These are phyloP conservation scores for Trichophaea hybrida DNA, from an alignment of 2,329 filamentous ascomycete species.

Conservation along the genomic window DNA sequence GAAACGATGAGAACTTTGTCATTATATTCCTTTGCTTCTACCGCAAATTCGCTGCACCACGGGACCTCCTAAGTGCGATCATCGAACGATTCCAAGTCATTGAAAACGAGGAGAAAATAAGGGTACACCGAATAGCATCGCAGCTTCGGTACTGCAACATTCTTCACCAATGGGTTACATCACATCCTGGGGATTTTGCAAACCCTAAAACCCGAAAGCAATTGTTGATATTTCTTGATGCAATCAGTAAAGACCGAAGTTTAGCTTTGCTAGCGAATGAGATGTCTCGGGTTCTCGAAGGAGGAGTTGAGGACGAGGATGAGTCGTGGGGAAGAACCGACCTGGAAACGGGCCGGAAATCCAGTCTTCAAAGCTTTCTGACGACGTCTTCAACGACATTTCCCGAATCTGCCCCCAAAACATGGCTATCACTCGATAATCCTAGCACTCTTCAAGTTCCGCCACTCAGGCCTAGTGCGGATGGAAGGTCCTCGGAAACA, in stretches of 20 bases:
- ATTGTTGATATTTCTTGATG: constrained; percentile 59
- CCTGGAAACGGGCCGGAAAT: constrained; percentile 37
- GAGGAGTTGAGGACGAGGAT: constrained; percentile 74
- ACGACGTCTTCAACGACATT: constrained; percentile 7
- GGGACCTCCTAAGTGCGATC: constrained; percentile 62
- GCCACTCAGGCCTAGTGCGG: background rate
- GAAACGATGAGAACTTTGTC: constrained; percentile 75
- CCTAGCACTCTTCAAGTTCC: background rate
- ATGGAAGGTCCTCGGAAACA: background rate
- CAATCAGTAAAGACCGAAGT: constrained; percentile 61
- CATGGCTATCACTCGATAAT: background rate
- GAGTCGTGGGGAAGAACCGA: constrained; percentile 83
- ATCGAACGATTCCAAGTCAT: constrained; percentile 59
- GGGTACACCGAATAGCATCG: constrained; percentile 61
- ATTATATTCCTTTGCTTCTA: constrained; percentile 86
- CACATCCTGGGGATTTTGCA: constrained; percentile 89
- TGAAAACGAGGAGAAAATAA: constrained; percentile 50
- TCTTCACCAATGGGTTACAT: constrained; percentile 73
- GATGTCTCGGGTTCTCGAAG: constrained; percentile 59
- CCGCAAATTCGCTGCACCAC: constrained; percentile 78
- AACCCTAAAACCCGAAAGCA: constrained; percentile 56
- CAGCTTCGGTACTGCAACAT: constrained; percentile 75
- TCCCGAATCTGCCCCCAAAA: background rate
- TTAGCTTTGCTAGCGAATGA: constrained; percentile 76
- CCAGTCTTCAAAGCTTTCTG: constrained; percentile 21